A percentile compares a stretch with the other conserved stretches of the same genome.
phyloP scores from a whole-genome alignment of 1,284 basidiomycete genomes.

The Leccinum ponderosum region DNA sequence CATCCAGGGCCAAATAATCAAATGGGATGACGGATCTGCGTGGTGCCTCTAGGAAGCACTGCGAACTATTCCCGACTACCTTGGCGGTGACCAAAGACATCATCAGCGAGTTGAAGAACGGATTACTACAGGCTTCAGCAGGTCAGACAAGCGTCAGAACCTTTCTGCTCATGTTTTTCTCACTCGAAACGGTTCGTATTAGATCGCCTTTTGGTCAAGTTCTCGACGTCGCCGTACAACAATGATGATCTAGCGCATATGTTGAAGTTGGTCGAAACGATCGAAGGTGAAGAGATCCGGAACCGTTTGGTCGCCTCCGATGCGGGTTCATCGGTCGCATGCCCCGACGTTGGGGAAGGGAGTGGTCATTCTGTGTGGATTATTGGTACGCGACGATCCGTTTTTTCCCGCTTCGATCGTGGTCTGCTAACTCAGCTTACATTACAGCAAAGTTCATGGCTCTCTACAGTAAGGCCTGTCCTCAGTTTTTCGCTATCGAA shows the following conservation, averaged over 20 bases:
- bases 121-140: constrained; percentile 31
- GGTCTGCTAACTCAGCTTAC: neutral
- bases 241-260: constrained; percentile 25
- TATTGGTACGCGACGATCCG: constrained; percentile 21
- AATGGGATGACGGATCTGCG: neutral
- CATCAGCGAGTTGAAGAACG: constrained; percentile 22
- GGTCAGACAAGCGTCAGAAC: constrained; percentile 9
- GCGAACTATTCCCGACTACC: constrained; percentile 32
- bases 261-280: constrained; percentile 25
- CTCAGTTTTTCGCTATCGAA: neutral
- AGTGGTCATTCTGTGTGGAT: constrained; percentile 24
- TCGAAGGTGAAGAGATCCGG: constrained; percentile 11
- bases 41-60: constrained; percentile 25
- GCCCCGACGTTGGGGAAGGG: constrained; percentile 9
- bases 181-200: neutral
- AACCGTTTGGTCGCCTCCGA: neutral
- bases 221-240: constrained; percentile 33
- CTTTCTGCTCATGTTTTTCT: neutral
- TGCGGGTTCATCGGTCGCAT: neutral
- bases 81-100: constrained; percentile 20
- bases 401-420: neutral
- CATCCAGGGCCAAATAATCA: no score
- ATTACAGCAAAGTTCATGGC: constrained; percentile 29
- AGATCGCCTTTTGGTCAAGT: constrained; percentile 33
- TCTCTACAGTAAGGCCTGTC: constrained; percentile 26